Evolutionary conservation across 306 rosid species (phyloP).

Genomic region (Trichosanthes truncata): DNA sequence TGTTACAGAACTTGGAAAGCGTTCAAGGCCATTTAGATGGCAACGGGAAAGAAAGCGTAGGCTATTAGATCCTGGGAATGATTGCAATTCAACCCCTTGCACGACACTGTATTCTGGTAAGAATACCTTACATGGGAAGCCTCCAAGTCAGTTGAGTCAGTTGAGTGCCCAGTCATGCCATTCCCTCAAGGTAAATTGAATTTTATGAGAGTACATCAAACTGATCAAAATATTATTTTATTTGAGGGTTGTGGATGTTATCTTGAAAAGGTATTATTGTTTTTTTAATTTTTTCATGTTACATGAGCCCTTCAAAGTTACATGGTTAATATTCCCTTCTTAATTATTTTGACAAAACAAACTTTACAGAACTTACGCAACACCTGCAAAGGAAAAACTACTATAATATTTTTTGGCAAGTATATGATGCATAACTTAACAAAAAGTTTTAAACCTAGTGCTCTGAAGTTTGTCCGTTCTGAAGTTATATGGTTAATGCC

Average conservation of each 20-base stretch:
- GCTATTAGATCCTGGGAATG: conserved; percentile 25
- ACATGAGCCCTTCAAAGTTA: not conserved
- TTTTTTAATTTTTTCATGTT: not conserved
- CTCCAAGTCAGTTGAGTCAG: conserved; percentile 14
- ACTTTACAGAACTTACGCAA: not conserved
- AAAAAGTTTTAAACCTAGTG: not conserved
- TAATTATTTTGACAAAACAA: not conserved
- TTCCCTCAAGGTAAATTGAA: conserved; percentile 4
- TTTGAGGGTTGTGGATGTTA: not conserved
- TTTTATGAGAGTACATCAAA: not conserved
- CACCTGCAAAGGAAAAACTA: not conserved
- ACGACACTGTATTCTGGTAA: not conserved
- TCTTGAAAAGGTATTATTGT: not conserved
- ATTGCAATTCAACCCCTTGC: conserved; percentile 2
- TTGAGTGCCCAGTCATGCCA: conserved; percentile 7
- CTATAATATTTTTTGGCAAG: not conserved
- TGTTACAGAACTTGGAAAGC: conserved; percentile 33
- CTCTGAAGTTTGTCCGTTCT: not conserved
- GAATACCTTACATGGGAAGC: conserved; percentile 21
- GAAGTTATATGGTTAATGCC: too few species aligned
- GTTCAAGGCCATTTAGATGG: conserved; percentile 61
- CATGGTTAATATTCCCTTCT: not conserved
- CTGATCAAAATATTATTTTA: not conserved
- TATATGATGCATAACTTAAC: not conserved
- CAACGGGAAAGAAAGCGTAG: conserved; percentile 48